Conservation (phyloP, 768 basidiomycete genomes). For the Amanita exitialis region DNA sequence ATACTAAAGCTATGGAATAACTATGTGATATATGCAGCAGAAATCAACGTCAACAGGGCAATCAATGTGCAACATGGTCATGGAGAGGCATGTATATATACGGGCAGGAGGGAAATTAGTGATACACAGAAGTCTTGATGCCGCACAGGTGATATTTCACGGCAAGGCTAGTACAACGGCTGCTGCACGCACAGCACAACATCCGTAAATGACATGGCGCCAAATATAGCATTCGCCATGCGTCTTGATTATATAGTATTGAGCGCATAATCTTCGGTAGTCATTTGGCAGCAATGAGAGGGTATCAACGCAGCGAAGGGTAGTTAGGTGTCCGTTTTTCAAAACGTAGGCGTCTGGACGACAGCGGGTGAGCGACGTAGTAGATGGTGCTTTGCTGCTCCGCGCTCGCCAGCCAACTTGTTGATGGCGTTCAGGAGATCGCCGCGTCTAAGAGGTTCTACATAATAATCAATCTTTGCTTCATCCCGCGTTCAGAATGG, state of each 20-base stretch:
- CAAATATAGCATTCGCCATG: neutral
- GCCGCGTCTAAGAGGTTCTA: conserved; percentile 71
- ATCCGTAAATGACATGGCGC: neutral
- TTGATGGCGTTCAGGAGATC: conserved; percentile 78
- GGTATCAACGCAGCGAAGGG: neutral
- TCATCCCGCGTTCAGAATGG: conserved; percentile 1
- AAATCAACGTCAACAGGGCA: neutral
- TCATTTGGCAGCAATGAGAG: neutral
- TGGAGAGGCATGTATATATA: neutral
- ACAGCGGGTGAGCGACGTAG: conserved; percentile 21
- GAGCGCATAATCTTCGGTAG: neutral
- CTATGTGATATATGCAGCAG: neutral
- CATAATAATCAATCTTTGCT: neutral
- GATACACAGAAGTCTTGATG: neutral
- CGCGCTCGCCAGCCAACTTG: conserved; percentile 64
- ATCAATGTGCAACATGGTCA: neutral
- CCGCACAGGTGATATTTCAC: too few species aligned
- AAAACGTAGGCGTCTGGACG: conserved; percentile 6
- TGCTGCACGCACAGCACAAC: too few species aligned
- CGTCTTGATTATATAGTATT: neutral
- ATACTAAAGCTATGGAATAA: neutral
- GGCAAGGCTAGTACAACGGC: too few species aligned
- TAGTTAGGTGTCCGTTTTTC: neutral
- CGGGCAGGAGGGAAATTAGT: neutral
- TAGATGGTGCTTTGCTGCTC: conserved; percentile 26